Percentiles rank a stretch among this genome's conserved stretches.
These are phyloP conservation scores for Pseudogymnoascus sp. DNA, from an alignment of 2,329 filamentous ascomycete species.

Conservation along the genomic window DNA sequence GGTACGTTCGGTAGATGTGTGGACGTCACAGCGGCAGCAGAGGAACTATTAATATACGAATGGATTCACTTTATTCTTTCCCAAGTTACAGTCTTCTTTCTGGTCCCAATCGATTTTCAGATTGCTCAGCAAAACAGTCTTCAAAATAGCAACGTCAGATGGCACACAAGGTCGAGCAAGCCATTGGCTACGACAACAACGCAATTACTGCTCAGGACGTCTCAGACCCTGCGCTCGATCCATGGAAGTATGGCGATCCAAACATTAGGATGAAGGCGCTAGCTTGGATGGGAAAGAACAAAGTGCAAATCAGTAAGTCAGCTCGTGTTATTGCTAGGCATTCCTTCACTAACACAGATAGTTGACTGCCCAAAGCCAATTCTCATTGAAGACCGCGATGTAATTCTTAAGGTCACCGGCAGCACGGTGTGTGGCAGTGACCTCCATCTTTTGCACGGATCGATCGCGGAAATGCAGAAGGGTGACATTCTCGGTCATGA, in stretches of 20 bases:
- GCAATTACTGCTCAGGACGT: conserved; percentile 64
- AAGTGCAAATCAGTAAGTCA: conserved; percentile 54
- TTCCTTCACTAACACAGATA: conserved; percentile 11
- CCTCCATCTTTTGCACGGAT: conserved; percentile 28
- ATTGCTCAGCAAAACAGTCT: background rate
- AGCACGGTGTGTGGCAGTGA: conserved; percentile 29
- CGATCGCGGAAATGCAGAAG: conserved; percentile 38
- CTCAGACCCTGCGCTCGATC: conserved; percentile 50
- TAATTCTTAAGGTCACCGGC: conserved; percentile 27
- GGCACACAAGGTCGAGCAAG: conserved; percentile 61
- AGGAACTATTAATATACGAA: background rate
- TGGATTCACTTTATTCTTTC: background rate
- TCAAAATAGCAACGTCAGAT: conserved; percentile 33
- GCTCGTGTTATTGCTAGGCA: background rate
- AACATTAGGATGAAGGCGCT: conserved; percentile 65
- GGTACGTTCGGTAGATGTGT: background rate
- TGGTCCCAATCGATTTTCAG: background rate
- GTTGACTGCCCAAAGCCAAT: conserved; percentile 39
- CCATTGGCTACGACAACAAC: conserved; percentile 59
- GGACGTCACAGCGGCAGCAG: background rate
- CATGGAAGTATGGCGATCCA: conserved; percentile 41
- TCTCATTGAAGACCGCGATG: conserved; percentile 25
- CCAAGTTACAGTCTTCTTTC: background rate
- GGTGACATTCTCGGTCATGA: conserved; percentile 56
- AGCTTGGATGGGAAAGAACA: conserved; percentile 75